A percentile compares a stretch with the other conserved stretches of the same genome.
These are phyloP conservation scores for Tylopilus plumbeoviolaceoides DNA, from an alignment of 768 basidiomycete species.

Conservation along the genomic window DNA sequence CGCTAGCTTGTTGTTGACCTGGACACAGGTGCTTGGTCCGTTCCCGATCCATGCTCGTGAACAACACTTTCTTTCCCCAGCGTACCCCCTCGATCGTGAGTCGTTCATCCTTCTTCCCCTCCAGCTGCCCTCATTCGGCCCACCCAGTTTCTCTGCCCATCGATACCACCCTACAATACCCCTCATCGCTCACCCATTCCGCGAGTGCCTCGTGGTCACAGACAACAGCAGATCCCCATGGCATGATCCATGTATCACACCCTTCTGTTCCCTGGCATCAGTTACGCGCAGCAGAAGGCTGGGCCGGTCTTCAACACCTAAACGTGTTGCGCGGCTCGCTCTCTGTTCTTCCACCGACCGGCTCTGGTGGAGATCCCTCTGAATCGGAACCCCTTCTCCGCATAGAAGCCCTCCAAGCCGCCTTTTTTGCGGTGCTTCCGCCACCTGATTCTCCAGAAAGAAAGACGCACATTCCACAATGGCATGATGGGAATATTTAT, in stretches of 20 bases:
- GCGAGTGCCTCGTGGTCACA: conserved; percentile 56
- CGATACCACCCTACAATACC: conserved; percentile 36
- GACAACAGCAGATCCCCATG: conserved; percentile 37
- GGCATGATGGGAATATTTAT: conserved; percentile 91
- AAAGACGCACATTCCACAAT: conserved; percentile 38
- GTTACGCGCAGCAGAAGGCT: conserved; percentile 75
- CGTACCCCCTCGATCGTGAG: conserved; percentile 66
- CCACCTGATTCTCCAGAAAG: conserved; percentile 28
- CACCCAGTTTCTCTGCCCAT: conserved; percentile 11
- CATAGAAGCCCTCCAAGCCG: conserved; percentile 63
- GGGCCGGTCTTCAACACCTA: conserved; percentile 84
- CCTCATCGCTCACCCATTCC: conserved; percentile 45
- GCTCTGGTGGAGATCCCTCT: neutral
- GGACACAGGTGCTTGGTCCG: conserved; percentile 67
- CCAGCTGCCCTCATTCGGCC: neutral
- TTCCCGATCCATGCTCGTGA: conserved; percentile 84
- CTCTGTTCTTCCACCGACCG: conserved; percentile 48
- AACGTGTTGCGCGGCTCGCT: conserved; percentile 63
- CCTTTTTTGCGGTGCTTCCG: conserved; percentile 72
- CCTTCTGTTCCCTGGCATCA: conserved; percentile 61
- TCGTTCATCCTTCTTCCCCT: neutral
- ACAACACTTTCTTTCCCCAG: conserved; percentile 76
- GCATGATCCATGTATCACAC: conserved; percentile 57
- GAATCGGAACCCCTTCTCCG: conserved; percentile 42
- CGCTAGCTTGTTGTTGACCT: neutral